These are phyloP conservation scores for Leccinum disarticulatum DNA, from an alignment of 768 basidiomycete species.

Conservation along the genomic window DNA sequence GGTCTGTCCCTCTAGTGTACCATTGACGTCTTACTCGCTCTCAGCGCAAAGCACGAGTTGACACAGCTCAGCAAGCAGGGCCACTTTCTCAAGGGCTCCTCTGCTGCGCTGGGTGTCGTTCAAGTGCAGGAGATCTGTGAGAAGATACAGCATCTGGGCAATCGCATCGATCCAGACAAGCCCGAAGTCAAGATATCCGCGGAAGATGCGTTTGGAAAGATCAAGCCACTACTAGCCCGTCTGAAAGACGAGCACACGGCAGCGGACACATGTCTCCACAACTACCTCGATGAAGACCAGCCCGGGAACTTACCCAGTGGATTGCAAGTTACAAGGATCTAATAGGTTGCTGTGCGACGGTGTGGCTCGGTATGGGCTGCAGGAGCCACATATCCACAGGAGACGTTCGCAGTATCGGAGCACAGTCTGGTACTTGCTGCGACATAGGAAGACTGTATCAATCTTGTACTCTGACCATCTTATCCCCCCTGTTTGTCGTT, in stretches of 20 bases:
- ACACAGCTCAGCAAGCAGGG: slow-evolving; percentile 68
- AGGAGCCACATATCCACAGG: slow-evolving; percentile 6
- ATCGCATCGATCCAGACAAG: slow-evolving; percentile 54
- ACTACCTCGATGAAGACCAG: slow-evolving; percentile 24
- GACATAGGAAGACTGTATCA: slow-evolving; percentile 21
- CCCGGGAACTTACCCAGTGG: neutral
- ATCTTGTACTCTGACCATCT: slow-evolving; percentile 25
- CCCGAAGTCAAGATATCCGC: slow-evolving; percentile 40
- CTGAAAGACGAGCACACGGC: slow-evolving; percentile 68
- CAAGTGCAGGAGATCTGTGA: slow-evolving; percentile 86
- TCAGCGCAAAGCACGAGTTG: slow-evolving; percentile 61
- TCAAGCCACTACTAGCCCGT: slow-evolving; percentile 52
- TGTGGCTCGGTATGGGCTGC: slow-evolving; percentile 6
- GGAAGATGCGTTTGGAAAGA: slow-evolving; percentile 56
- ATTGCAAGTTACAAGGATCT: slow-evolving; percentile 2
- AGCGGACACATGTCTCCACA: slow-evolving; percentile 68
- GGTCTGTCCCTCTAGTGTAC: slow-evolving; percentile 13
- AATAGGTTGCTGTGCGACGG: slow-evolving; percentile 15
- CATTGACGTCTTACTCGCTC: slow-evolving; percentile 13
- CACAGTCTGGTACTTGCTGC: slow-evolving; percentile 19
- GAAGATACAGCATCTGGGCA: slow-evolving; percentile 86
- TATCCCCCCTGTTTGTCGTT: slow-evolving; percentile 15
- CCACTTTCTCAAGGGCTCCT: slow-evolving; percentile 97
- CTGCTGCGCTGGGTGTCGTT: slow-evolving; percentile 84
- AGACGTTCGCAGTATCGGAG: slow-evolving; percentile 17